phyloP scores from a whole-genome alignment of 495 filamentous ascomycete species.

The Daldinia grandis region DNA sequence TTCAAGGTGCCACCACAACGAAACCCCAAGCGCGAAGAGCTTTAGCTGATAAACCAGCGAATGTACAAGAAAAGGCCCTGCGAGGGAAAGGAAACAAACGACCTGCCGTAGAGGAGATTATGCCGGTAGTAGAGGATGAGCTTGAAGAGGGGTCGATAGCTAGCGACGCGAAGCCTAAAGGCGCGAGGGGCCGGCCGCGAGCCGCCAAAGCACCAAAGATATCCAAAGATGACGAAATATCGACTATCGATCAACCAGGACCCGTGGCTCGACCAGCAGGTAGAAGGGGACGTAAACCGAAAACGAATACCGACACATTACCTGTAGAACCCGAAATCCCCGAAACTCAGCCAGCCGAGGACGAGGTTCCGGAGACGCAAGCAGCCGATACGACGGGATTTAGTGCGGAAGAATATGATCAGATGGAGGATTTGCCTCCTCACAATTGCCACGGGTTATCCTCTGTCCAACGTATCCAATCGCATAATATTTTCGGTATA shows the following conservation, averaged over 20 bases:
- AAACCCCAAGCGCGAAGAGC: conserved; percentile 53
- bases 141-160: conserved; percentile 23
- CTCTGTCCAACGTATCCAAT: conserved; percentile 28
- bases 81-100: conserved; percentile 48
- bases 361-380: conserved; percentile 44
- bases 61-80: conserved; percentile 50
- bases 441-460: conserved; percentile 30
- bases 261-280: conserved; percentile 28
- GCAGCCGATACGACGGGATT: conserved; percentile 38
- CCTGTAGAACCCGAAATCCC: conserved; percentile 49
- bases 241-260: conserved; percentile 30
- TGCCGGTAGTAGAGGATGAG: conserved; percentile 44
- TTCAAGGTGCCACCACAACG: conserved; percentile 39
- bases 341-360: conserved; percentile 54
- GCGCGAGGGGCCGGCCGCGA: conserved; percentile 39
- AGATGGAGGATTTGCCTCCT: conserved; percentile 44
- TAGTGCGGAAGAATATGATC: conserved; percentile 48
- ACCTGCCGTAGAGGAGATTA: conserved; percentile 60
- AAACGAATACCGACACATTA: conserved; percentile 23
- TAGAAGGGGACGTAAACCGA: conserved; percentile 45
- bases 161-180: conserved; percentile 31
- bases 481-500: conserved; percentile 30
- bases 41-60: conserved; percentile 61
- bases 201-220: conserved; percentile 31
- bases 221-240: conserved; percentile 37